Evolutionary conservation across 2,329 filamentous ascomycete species (phyloP).

Genomic region (Didymella arachidicola): DNA sequence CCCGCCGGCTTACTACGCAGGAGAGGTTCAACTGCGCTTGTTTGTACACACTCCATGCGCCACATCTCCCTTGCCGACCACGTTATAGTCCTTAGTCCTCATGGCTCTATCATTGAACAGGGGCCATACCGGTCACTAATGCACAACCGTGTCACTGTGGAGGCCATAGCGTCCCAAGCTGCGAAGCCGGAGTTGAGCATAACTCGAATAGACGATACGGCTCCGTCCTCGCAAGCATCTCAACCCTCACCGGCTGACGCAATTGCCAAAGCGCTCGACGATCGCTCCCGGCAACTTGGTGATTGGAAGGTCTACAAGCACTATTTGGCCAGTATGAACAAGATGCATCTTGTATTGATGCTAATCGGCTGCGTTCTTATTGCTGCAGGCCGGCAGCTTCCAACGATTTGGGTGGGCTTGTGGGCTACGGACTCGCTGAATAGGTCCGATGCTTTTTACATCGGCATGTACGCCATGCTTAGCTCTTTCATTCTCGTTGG

Average conservation of each 20-base stretch:
- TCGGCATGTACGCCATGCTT: neutral
- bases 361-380: neutral
- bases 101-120: neutral
- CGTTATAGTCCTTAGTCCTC: neutral
- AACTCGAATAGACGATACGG: no score
- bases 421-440: neutral
- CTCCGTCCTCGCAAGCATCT: no score
- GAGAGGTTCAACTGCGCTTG: neutral
- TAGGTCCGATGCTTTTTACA: neutral
- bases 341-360: neutral
- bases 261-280: neutral
- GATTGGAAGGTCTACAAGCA: neutral
- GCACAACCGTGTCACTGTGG: no score
- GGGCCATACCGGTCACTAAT: no score
- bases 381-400: neutral
- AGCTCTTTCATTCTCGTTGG: neutral
- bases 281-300: neutral
- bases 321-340: neutral
- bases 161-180: no score
- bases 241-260: no score
- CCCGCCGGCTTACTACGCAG: neutral
- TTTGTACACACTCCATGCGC: neutral
- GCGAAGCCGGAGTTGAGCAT: neutral
- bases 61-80: neutral
- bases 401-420: neutral